Conservation (phyloP, 306 rosid genomes). For the Myrica gale region DNA sequence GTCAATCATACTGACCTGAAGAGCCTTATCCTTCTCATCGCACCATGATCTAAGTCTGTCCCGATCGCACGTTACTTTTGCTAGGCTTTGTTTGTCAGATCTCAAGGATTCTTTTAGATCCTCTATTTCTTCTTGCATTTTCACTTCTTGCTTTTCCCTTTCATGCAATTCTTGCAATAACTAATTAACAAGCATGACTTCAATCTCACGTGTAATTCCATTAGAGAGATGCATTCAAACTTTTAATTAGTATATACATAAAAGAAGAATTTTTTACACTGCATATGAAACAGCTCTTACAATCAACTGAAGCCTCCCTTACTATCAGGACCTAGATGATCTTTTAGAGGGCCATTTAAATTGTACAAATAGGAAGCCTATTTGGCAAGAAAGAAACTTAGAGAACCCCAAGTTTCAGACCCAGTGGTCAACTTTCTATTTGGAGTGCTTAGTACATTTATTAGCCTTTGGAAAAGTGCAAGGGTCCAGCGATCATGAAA, state of each 20-base stretch:
- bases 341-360: not conserved
- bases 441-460: not conserved
- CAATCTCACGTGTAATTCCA: constrained; percentile 19
- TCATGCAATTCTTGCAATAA: constrained; percentile 59
- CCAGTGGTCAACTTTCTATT: constrained; percentile 7
- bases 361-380: not conserved
- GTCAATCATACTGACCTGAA: constrained; percentile 57
- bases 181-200: constrained; percentile 40
- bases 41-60: constrained; percentile 53
- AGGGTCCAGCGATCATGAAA: constrained; percentile 11
- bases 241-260: not conserved
- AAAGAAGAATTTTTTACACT: not conserved
- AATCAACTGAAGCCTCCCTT: not conserved
- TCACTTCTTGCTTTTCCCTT: constrained; percentile 61
- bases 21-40: constrained; percentile 66
- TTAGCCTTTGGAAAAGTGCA: constrained; percentile 13
- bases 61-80: constrained; percentile 49
- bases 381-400: not conserved
- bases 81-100: constrained; percentile 53
- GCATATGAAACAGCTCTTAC: not conserved
- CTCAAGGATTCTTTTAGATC: constrained; percentile 56
- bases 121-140: constrained; percentile 65
- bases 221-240: constrained; percentile 4
- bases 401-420: constrained; percentile 6
- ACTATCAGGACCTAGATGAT: not conserved